phyloP scores from a whole-genome alignment of 2,329 filamentous ascomycete genomes.

The Calonectria honghensis region DNA sequence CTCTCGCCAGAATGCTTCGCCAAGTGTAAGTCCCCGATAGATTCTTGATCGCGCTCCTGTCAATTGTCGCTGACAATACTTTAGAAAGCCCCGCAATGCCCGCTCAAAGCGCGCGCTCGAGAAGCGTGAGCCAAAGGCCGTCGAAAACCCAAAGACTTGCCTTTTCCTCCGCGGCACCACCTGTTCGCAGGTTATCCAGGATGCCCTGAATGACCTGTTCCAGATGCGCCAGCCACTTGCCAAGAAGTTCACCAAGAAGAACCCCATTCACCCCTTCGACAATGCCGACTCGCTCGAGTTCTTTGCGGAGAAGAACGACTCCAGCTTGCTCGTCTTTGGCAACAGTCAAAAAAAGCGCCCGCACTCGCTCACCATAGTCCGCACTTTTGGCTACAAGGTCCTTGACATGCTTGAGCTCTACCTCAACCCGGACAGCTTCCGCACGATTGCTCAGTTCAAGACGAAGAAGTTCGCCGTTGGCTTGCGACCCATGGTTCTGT shows the following conservation, averaged over 20 bases:
- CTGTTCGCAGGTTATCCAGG: constrained; percentile 88
- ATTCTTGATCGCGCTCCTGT: not conserved
- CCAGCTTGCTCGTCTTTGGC: constrained; percentile 88
- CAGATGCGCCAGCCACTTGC: constrained; percentile 88
- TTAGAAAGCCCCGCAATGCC: constrained; percentile 79
- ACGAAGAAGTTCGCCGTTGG: constrained; percentile 85
- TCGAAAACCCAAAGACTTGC: constrained; percentile 92
- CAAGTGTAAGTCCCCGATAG: constrained; percentile 64
- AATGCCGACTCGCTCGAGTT: constrained; percentile 92
- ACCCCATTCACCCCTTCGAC: constrained; percentile 95
- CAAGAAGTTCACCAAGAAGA: constrained; percentile 98
- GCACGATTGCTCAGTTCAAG: constrained; percentile 84
- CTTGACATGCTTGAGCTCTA: constrained; percentile 96
- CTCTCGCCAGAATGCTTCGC: constrained; percentile 65
- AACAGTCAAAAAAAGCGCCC: constrained; percentile 96
- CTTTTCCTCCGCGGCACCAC: constrained; percentile 92
- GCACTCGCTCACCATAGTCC: constrained; percentile 87
- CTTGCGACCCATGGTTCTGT: constrained; percentile 92
- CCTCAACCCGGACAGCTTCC: constrained; percentile 84
- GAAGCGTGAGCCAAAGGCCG: constrained; percentile 90
- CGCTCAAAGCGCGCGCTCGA: constrained; percentile 97
- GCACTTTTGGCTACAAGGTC: constrained; percentile 90
- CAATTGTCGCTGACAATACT: not conserved
- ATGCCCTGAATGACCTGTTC: constrained; percentile 89
- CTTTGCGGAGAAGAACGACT: constrained; percentile 97